Conservation (phyloP, 257 asterid genomes). For the Anisodus acutangulus region DNA sequence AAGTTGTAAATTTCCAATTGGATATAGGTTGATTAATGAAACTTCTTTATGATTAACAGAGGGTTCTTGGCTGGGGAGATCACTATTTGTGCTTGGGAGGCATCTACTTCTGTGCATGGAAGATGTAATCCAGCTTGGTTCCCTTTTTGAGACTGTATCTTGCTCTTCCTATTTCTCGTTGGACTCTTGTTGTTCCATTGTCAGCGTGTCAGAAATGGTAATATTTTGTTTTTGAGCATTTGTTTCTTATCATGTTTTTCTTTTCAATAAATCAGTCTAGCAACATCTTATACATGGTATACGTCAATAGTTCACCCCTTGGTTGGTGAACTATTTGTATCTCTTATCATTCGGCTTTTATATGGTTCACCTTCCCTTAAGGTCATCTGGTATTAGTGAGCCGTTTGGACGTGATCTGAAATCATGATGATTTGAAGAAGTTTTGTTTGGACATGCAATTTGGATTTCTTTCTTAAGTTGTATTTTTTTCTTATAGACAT, state of each 20-base stretch:
- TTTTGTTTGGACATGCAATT: too few relatives aligned
- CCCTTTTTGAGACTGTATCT: constrained; percentile 39
- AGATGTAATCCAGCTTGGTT: constrained; percentile 48
- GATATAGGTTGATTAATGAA: background rate
- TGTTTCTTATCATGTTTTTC: constrained; percentile 18
- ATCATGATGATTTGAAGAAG: too few relatives aligned
- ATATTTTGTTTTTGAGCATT: constrained; percentile 15
- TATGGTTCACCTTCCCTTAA: background rate
- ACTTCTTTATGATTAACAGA: constrained; percentile 35
- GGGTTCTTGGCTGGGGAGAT: constrained; percentile 50
- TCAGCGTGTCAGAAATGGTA: constrained; percentile 53
- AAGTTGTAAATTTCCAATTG: background rate
- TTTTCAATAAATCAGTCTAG: background rate
- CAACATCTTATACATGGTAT: background rate
- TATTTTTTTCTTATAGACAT: too few relatives aligned
- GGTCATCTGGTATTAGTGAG: background rate
- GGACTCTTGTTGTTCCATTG: constrained; percentile 50
- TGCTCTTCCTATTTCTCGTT: constrained; percentile 39
- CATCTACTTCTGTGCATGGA: constrained; percentile 52
- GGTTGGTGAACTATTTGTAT: background rate
- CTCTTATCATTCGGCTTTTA: background rate
- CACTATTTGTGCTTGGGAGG: constrained; percentile 51
- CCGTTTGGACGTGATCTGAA: too few relatives aligned
- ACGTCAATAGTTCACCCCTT: background rate
- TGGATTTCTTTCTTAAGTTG: too few relatives aligned